Percentiles rank a stretch among this genome's conserved stretches.
phyloP scores from a whole-genome alignment of 1,139 yeast species.

The Candida dubliniensis region DNA sequence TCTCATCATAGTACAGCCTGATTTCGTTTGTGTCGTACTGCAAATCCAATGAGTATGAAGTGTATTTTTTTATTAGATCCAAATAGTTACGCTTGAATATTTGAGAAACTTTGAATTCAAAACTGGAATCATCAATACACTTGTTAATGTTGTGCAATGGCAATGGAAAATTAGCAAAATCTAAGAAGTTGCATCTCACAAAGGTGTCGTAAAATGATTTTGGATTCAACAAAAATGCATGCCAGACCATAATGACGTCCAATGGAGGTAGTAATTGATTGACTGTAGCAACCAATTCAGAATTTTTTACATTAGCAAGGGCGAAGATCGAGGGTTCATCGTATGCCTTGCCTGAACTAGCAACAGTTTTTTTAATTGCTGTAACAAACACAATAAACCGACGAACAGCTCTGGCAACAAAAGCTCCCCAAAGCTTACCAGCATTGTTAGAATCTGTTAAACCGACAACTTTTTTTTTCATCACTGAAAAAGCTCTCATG shows the following conservation, averaged over 20 bases:
- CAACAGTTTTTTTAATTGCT: constrained; percentile 8
- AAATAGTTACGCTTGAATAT: constrained; percentile 1
- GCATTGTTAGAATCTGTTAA: constrained; percentile 5
- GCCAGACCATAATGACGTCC: constrained; percentile 44
- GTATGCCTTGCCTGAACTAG: not conserved
- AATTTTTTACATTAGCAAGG: not conserved
- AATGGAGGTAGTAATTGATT: constrained; percentile 25
- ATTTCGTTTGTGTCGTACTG: not conserved
- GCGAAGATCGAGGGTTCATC: not conserved
- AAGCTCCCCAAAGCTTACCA: constrained; percentile 27
- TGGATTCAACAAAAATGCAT: constrained; percentile 21
- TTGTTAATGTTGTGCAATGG: constrained; percentile 25
- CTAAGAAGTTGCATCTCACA: constrained; percentile 21
- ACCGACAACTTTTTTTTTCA: constrained; percentile 19
- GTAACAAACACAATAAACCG: constrained; percentile 31
- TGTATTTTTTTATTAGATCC: constrained; percentile 1
- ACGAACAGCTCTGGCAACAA: constrained; percentile 28
- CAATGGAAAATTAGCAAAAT: constrained; percentile 25
- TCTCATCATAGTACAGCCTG: not conserved
- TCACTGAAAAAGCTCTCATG: constrained; percentile 25
- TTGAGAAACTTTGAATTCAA: constrained; percentile 18
- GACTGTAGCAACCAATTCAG: not conserved
- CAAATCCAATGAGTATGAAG: constrained; percentile 2
- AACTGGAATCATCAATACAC: constrained; percentile 22
- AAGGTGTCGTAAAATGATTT: constrained; percentile 29